Evolutionary conservation across 257 asterid species (phyloP).

Genomic region (Lithospermum erythrorhizon): DNA sequence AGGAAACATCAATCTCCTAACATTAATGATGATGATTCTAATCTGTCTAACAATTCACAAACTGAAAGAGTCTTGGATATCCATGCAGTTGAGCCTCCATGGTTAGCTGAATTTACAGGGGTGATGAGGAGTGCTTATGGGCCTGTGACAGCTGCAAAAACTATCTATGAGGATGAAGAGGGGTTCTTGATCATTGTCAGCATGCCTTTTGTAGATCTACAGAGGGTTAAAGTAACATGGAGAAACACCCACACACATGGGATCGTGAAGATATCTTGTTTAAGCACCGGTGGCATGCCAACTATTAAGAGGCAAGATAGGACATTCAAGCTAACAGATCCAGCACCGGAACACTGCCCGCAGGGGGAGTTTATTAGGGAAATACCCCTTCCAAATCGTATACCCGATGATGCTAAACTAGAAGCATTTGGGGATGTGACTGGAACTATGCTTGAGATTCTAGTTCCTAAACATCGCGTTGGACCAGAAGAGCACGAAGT

Average conservation of each 20-base stretch:
- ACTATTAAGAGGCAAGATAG: conserved; percentile 28
- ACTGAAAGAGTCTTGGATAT: conserved; percentile 20
- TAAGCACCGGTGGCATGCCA: conserved; percentile 33
- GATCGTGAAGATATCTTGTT: conserved; percentile 39
- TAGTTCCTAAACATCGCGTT: conserved; percentile 35
- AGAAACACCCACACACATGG: conserved; percentile 33
- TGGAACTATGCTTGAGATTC: conserved; percentile 41
- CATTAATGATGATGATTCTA: conserved; percentile 27
- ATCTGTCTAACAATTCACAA: conserved; percentile 15
- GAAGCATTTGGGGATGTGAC: conserved; percentile 38
- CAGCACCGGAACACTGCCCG: conserved; percentile 40
- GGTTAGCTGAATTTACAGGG: conserved; percentile 32
- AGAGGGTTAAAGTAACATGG: conserved; percentile 43
- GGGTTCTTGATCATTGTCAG: conserved; percentile 34
- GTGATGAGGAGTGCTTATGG: conserved; percentile 30
- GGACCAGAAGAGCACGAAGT: conserved; percentile 47
- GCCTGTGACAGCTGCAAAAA: conserved; percentile 41
- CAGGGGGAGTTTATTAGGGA: conserved; percentile 39
- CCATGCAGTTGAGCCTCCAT: conserved; percentile 26
- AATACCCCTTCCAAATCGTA: conserved; percentile 35
- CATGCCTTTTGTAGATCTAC: conserved; percentile 38
- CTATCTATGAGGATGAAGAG: conserved; percentile 32
- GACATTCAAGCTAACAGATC: conserved; percentile 36
- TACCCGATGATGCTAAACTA: conserved; percentile 38
- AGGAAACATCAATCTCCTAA: conserved; percentile 20